A percentile compares a stretch with the other conserved stretches of the same genome.
Conservation (phyloP, 108 stramenopile genomes). For the Hondaea fermentalgiana region DNA sequence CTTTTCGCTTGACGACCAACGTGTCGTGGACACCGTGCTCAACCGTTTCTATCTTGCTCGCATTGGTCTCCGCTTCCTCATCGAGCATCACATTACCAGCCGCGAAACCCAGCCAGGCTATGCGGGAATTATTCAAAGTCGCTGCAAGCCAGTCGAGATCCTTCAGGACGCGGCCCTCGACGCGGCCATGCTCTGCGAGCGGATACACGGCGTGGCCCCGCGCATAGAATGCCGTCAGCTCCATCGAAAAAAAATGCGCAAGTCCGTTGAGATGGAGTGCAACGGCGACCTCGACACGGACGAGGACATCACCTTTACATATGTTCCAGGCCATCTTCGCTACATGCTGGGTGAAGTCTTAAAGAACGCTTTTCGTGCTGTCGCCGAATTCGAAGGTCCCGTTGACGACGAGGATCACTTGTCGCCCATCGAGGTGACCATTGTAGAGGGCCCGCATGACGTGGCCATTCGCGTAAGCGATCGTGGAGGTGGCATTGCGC, state of each 20-base stretch:
- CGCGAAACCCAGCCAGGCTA: conserved; percentile 45
- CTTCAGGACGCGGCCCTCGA: conserved; percentile 87
- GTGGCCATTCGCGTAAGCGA: conserved; percentile 93
- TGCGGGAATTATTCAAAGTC: conserved; percentile 64
- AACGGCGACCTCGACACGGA: conserved; percentile 67
- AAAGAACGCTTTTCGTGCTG: conserved; percentile 85
- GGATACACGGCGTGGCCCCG: conserved; percentile 93
- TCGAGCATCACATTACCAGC: conserved; percentile 74
- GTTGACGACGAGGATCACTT: conserved; percentile 59
- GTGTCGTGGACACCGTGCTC: conserved; percentile 66
- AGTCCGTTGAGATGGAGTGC: neutral
- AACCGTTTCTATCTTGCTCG: conserved; percentile 79
- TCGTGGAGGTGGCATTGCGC: conserved; percentile 85
- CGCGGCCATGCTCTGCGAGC: conserved; percentile 86
- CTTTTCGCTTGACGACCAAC: conserved; percentile 48
- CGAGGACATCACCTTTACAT: conserved; percentile 60
- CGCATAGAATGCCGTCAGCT: conserved; percentile 52
- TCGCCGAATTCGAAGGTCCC: conserved; percentile 86
- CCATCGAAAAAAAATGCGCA: neutral
- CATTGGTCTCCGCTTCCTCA: conserved; percentile 74
- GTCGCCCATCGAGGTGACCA: conserved; percentile 74
- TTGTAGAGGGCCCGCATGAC: conserved; percentile 87
- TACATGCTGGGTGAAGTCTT: conserved; percentile 87
- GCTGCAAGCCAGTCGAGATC: conserved; percentile 75
- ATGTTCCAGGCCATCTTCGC: conserved; percentile 82